Conservation (phyloP, 176 grass and related monocot species). For the Phragmites australis region DNA sequence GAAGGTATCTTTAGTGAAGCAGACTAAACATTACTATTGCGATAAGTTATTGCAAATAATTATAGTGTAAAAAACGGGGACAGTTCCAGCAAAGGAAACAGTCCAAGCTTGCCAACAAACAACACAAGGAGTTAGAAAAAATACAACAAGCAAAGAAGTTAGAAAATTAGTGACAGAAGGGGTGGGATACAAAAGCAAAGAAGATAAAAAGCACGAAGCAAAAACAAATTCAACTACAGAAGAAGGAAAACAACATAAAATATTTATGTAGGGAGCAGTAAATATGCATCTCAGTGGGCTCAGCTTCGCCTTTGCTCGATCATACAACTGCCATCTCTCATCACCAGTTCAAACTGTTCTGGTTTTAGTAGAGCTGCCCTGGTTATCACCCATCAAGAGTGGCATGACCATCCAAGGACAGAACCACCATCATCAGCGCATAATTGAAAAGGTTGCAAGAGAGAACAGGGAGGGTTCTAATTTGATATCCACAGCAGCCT, state of each 20-base stretch:
- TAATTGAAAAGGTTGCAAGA: not conserved
- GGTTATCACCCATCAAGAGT: slow-evolving; percentile 28
- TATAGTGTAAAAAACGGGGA: not conserved
- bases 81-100: not conserved
- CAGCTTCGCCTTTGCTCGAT: slow-evolving; percentile 46
- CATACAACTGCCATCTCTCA: slow-evolving; percentile 28
- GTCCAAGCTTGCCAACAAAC: not conserved
- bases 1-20: not conserved
- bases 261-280: not conserved
- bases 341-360: slow-evolving; percentile 3
- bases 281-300: slow-evolving; percentile 5
- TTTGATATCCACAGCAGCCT: slow-evolving; percentile 15
- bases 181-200: no score
- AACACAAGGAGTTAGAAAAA: not conserved
- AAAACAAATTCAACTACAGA: not conserved
- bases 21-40: not conserved
- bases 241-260: not conserved
- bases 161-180: not conserved
- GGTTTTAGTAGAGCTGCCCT: not conserved
- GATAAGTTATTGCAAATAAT: not conserved
- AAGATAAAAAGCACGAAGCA: not conserved
- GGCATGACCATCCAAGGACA: slow-evolving; percentile 45
- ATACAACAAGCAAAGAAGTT: not conserved
- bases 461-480: not conserved
- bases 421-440: not conserved